Percentiles rank a stretch among this genome's conserved stretches.
Conservation (phyloP, 2,329 filamentous ascomycete genomes). For the Rhexocercosporidium sp. region DNA sequence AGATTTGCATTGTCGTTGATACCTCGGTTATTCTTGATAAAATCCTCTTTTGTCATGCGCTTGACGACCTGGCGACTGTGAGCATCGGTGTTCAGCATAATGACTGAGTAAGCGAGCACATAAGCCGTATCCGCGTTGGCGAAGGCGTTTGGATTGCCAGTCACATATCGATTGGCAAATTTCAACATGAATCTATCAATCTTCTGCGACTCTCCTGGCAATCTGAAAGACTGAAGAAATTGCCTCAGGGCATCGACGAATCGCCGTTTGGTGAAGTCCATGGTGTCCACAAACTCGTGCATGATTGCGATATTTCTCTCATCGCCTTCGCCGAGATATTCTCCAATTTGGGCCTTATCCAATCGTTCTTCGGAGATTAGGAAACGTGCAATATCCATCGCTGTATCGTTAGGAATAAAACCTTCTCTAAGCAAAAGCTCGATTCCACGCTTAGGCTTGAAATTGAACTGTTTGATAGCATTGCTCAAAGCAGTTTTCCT, state of each 20-base stretch:
- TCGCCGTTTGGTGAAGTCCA: conserved; percentile 90
- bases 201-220: conserved; percentile 96
- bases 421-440: conserved; percentile 83
- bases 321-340: conserved; percentile 93
- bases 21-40: conserved; percentile 98
- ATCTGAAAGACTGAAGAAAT: conserved; percentile 91
- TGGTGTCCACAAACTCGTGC: conserved; percentile 95
- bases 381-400: conserved; percentile 85
- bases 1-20: conserved; percentile 97
- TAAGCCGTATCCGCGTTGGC: conserved; percentile 98
- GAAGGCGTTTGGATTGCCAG: conserved; percentile 94
- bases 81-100: conserved; percentile 93
- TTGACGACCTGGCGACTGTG: conserved; percentile 85
- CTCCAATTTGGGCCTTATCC: conserved; percentile 90
- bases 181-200: conserved; percentile 99
- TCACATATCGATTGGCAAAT: conserved; percentile 94
- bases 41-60: conserved; percentile 95
- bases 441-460: conserved; percentile 93
- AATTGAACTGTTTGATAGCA: conserved; percentile 92
- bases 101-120: conserved; percentile 93
- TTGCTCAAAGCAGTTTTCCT: conserved; percentile 91
- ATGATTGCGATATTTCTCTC: conserved; percentile 94
- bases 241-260: conserved; percentile 92
- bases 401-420: conserved; percentile 81
- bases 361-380: conserved; percentile 80